Base-by-base conservation (phyloP, 2,329 filamentous ascomycete species). In the Huntiella omanensis region DNA sequence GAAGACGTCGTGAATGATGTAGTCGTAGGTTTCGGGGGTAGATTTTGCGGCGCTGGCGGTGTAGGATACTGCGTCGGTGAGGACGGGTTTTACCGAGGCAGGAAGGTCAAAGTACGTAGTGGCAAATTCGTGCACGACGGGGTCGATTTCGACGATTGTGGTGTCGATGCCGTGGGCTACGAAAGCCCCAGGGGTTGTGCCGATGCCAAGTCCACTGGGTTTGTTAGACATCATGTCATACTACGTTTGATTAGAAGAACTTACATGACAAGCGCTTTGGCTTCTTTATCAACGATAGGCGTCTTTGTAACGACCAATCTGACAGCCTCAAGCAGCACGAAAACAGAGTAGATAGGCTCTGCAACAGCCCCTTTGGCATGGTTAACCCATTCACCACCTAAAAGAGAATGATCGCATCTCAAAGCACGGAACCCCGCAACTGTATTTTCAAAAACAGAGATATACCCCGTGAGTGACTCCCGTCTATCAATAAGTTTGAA, bases 1-100 rank as follows among this genome's bases (percentile, higher is more conserved):
- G 60, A 98, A 98, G 17, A 98, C 91, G 54, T 98, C 91, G 60
- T 98, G 91, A 46, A 98, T 71, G 56, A 98, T 91, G 64, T 94
- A 96, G 63, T 95, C 80, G 59, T 81, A 98, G 22, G 67, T 67
- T 40, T 66, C 59, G 5, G 62, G 59, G 48, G 64, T 55, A 22
- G 62, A 54, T 43, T 62, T 56, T 46, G 65, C 64, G 41, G 69
- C 57, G 45, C 62, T 56, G 40, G 66, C 60, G 13, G 75, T 71
- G 59, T 77, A 94, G n/a, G 65, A 63, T 2, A 86, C 75, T 0
- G 91, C 91, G 55, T 98, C 85, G 43, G 78, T 73, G 52, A 96
- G 78, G 45, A 84, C 73, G n/a, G 80, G 71, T 0, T 74, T 83
- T 62, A 91, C 83, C 54, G 88, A 84, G 16, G 69, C 58, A 2